Conservation (phyloP, 306 rosid genomes). For the Quercus berberidifolia region DNA sequence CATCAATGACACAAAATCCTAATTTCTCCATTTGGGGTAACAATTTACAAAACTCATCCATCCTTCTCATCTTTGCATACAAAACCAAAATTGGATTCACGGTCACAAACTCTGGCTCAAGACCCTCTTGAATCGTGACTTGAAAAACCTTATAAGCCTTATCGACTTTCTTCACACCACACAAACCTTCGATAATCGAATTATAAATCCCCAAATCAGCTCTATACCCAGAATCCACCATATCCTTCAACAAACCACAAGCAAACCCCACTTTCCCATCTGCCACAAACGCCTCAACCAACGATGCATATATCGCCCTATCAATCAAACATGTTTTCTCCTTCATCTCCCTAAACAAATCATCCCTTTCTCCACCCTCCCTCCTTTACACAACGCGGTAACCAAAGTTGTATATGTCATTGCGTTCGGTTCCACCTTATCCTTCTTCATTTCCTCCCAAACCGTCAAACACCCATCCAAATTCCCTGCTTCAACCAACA, state of each 20-base stretch:
- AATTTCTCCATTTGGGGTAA: constrained; percentile 57
- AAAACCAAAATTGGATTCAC: constrained; percentile 51
- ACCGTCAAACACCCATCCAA: constrained; percentile 66
- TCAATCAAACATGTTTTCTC: constrained; percentile 63
- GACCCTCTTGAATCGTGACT: constrained; percentile 51
- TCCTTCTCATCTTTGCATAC: constrained; percentile 44
- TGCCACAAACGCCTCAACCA: constrained; percentile 67
- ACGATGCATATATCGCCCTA: constrained; percentile 58
- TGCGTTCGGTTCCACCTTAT: constrained; percentile 51
- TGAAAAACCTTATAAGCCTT: constrained; percentile 71
- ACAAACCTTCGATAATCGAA: constrained; percentile 72
- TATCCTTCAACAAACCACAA: constrained; percentile 69
- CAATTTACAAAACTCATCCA: constrained; percentile 52
- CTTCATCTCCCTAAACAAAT: constrained; percentile 82
- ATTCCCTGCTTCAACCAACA: constrained; percentile 50
- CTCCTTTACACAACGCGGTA: constrained; percentile 49
- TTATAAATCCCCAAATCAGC: constrained; percentile 73
- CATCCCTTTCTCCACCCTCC: constrained; percentile 57
- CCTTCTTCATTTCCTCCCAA: constrained; percentile 83
- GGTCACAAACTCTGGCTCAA: constrained; percentile 49
- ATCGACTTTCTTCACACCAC: constrained; percentile 49
- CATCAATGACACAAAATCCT: constrained; percentile 42
- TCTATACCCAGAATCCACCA: constrained; percentile 67
- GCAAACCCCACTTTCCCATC: constrained; percentile 51
- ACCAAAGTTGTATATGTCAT: constrained; percentile 78